Base-by-base conservation (phyloP, 345 rosid genomes). In the Corchorus olitorius region DNA sequence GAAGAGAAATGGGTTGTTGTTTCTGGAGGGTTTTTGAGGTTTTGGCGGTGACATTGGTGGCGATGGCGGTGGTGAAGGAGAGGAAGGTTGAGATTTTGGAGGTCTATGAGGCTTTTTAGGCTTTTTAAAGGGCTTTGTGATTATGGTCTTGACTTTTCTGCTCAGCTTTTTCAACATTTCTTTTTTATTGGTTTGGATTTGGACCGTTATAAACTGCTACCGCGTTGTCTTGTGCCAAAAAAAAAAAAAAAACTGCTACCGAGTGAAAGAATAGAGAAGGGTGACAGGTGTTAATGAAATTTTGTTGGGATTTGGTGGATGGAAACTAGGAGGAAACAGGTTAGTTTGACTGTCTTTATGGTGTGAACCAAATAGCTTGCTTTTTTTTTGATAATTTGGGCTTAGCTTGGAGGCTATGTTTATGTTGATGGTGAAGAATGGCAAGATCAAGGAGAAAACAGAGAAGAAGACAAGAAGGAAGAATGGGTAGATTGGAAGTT, bases 1-100 rank as follows among this genome's bases (percentile, higher is more conserved):
- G 85, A 93, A 93, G 75, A 87, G 85, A 35, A 85, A 96, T 0
- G 93, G 94, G n/a, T 75, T 39, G n/a, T 75, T 39, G 45, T 22
- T 78, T 74, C 59, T 83, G 20, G 59, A 74, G 22, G 78, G 77
- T 50, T 73, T 78, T 39, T 79, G 83, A n/a, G 86, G 70, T 8
- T 34, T 16, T 62, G 80, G 84, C 0, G 83, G 85, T 1, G 81
- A n/a, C 77, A 76, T 70, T n/a, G 58, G 56, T 8, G 84, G 55
- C 1, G 81, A 13, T 0, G 73, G 59, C 1, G 78, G 76, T 0
- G 77, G 16, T 0, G 50, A 62, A 7, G 79, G 70, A 0, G 75
- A 48, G 0, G 86, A 56, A 0, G 78, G 73, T 27, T 82, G 13
- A 5, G 17, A 5, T 4, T 35, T 58, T 22, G 64, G 56, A 3